A percentile compares a stretch with the other conserved stretches of the same genome.
Evolutionary conservation across 106 monocot genomes (phyloP).

Genomic region (Vanilla planifolia): DNA sequence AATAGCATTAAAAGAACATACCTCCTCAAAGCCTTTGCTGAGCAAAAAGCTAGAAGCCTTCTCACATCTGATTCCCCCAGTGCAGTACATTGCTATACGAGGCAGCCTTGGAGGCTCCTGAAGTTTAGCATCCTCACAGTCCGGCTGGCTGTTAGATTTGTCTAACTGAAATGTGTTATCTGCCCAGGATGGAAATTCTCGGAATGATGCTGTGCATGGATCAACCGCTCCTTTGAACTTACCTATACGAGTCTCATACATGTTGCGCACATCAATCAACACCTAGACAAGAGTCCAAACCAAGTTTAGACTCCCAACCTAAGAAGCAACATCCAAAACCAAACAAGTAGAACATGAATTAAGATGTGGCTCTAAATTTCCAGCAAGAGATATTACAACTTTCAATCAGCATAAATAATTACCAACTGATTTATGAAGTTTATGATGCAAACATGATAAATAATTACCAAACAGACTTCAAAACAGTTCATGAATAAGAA

Average conservation of each 20-base stretch:
- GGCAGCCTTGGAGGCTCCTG: conserved; percentile 32
- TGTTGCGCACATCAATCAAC: conserved; percentile 91
- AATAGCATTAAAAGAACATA: not conserved
- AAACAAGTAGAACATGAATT: no score
- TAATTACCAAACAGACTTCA: no score
- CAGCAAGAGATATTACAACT: not conserved
- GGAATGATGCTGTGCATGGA: conserved; percentile 73
- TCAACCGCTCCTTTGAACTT: conserved; percentile 93
- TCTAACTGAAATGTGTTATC: conserved; percentile 58
- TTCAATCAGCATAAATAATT: no score
- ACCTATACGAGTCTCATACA: conserved; percentile 86
- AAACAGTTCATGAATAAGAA: no score
- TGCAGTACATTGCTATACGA: conserved; percentile 95
- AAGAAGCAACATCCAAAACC: not conserved
- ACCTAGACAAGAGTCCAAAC: conserved; percentile 25
- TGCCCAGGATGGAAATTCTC: conserved; percentile 84
- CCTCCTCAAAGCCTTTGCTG: conserved; percentile 92
- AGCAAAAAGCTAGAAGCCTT: conserved; percentile 97
- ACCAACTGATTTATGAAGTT: no score
- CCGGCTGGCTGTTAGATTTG: conserved; percentile 6
- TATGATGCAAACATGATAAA: no score
- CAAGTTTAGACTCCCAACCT: not conserved
- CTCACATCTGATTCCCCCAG: conserved; percentile 95
- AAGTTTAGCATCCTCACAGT: not conserved
- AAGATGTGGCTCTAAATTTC: no score